Evolutionary conservation across 2,329 filamentous ascomycete species (phyloP).

Genomic region (Sclerotinia sclerotiorum): DNA sequence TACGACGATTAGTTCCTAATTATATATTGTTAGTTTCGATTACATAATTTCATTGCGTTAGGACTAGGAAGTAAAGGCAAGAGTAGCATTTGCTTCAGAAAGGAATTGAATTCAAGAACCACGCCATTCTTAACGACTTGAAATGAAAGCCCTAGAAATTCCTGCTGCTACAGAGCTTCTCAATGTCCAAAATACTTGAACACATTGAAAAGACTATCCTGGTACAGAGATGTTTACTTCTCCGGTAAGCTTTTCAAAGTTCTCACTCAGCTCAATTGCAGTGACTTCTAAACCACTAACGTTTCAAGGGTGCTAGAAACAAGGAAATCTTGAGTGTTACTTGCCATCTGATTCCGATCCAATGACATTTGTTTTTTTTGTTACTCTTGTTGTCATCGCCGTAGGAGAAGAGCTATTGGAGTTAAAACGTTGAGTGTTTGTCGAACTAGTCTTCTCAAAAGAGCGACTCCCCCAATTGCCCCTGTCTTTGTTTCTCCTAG

Average conservation of each 20-base stretch:
- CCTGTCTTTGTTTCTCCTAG: not conserved
- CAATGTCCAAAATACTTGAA: not conserved
- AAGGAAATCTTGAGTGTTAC: not conserved
- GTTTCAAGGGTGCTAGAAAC: not conserved
- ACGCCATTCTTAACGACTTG: not conserved
- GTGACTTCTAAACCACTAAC: not conserved
- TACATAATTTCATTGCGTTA: not conserved
- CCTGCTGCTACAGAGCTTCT: not conserved
- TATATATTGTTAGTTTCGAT: not conserved
- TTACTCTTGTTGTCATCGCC: not conserved
- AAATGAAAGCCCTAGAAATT: not conserved
- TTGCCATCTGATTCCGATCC: not conserved
- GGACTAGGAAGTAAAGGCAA: not conserved
- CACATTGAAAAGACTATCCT: not conserved
- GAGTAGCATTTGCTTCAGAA: too few species aligned
- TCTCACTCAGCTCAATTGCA: not conserved
- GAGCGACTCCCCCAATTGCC: not conserved
- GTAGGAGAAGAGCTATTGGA: not conserved
- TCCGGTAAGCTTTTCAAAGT: too few species aligned
- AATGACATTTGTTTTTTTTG: not conserved
- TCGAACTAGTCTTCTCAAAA: constrained; percentile 3
- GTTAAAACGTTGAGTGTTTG: not conserved
- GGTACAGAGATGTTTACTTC: too few species aligned
- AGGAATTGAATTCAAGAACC: too few species aligned
- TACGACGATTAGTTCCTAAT: not conserved